phyloP scores from a whole-genome alignment of 305 asterid species.

The Solanum hybrid region DNA sequence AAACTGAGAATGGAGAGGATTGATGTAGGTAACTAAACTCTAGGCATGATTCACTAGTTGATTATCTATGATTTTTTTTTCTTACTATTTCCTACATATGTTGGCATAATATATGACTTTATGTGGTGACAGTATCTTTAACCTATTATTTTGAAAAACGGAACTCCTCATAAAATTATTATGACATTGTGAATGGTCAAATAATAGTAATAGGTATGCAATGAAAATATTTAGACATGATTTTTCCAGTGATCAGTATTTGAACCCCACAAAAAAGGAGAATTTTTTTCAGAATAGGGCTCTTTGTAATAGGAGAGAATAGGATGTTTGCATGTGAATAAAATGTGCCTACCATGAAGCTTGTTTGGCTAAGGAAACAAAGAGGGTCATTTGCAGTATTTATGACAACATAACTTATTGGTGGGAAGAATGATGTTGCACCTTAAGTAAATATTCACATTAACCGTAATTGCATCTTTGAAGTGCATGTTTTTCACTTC shows the following conservation, averaged over 20 bases:
- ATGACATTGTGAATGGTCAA: not conserved
- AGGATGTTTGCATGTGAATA: not conserved
- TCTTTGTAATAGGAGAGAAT: not conserved
- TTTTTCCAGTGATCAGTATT: not conserved
- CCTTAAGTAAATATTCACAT: not conserved
- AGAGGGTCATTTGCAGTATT: not conserved
- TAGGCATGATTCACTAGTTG: not conserved
- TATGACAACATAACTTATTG: not conserved
- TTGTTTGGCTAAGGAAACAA: not conserved
- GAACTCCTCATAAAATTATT: not conserved
- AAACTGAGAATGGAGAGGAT: constrained; percentile 97
- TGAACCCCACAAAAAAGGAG: no score
- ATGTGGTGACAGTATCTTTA: not conserved
- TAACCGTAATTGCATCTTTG: not conserved
- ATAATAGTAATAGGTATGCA: not conserved
- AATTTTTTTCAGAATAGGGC: not conserved
- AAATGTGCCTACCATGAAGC: not conserved
- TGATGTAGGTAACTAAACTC: constrained; percentile 62
- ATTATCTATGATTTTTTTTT: not conserved
- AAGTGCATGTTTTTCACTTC: no score
- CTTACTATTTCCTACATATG: not conserved
- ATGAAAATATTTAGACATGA: not conserved
- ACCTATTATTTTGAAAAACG: not conserved
- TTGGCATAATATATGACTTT: not conserved
- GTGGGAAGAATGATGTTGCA: not conserved